Evolutionary conservation across 1,139 yeast species (phyloP), one percentile per base, ranked within the genome.

Genomic region (Lodderomyces theae): DNA sequence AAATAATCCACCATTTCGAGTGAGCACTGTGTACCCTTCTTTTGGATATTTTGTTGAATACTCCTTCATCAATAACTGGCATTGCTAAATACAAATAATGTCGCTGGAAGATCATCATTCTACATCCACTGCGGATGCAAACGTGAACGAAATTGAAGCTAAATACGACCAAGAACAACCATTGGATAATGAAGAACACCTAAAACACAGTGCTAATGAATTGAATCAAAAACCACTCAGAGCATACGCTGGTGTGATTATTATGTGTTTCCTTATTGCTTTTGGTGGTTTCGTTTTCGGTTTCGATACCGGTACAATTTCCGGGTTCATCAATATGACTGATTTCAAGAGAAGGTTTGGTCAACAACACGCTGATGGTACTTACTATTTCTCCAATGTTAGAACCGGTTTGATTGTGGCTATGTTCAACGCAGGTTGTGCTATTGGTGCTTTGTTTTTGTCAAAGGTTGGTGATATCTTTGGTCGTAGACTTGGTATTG

Each of bases 281-380:
- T 72, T 80, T 47, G 82, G 86, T 34, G 90, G 89, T 3, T 78
- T 81, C 46, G 76, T 81, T 12, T 81, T 81, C 53, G 90, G 90
- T 25, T 82, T 80, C 69, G 90, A 83, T 62, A 80, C 85, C 40
- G 89, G 89, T 42, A 81, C 85, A 37, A 74, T 82, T 52, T 85
- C 87, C 34, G 87, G 87, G 25, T 68, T 82, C 43, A 72, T 82
- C 23, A 79, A 79, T 54, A 72, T 80, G 76, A 53, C 69, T 7
- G 70, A 77, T 37, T 82, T 80, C 58, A 59, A 62, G 47, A 40
- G 52, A 16, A 63, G 70, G 40, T 82, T 77, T 52, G 86, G 81
- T 42, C 63, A 66, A 42, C 36, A 41, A 22, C 49, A 59, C 35
- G 52, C 54, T 11, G 51, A 53, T 18, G 66, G 68, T 41, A 54